Conservation (phyloP, 1,284 basidiomycete genomes). For the Ustilago tritici region DNA sequence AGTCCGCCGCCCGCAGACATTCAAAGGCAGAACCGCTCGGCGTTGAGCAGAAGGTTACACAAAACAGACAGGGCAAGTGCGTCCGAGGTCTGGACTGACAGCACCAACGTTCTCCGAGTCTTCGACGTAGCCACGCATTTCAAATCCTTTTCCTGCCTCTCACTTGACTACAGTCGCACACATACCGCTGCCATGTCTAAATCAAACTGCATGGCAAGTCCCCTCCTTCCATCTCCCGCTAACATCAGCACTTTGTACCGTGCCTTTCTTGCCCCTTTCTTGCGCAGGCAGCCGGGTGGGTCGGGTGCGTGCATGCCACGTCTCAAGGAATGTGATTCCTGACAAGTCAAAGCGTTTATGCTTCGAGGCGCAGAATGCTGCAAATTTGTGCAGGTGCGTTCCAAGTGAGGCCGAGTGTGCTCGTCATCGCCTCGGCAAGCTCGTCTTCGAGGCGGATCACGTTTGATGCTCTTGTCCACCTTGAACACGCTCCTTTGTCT, state of each 20-base stretch:
- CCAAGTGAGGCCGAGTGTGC: too few relatives aligned
- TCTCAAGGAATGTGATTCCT: too few relatives aligned
- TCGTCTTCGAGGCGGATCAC: too few relatives aligned
- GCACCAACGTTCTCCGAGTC: constrained; percentile 18
- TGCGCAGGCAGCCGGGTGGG: too few relatives aligned
- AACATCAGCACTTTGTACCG: too few relatives aligned
- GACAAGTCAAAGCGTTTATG: too few relatives aligned
- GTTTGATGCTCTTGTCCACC: too few relatives aligned
- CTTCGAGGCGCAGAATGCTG: too few relatives aligned
- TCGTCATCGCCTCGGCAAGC: too few relatives aligned
- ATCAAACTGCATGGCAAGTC: constrained; percentile 2
- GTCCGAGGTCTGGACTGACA: constrained; percentile 10
- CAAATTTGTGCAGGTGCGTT: too few relatives aligned
- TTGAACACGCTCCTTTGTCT: too few relatives aligned
- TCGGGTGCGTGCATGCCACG: too few relatives aligned
- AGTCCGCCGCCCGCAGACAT: constrained; percentile 1
- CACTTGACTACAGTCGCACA: background rate
- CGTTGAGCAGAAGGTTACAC: constrained; percentile 2
- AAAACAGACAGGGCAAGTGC: background rate
- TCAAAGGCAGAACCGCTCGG: constrained; percentile 14
- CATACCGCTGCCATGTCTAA: background rate
- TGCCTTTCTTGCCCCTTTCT: background rate
- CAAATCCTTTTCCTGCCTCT: background rate
- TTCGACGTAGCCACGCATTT: constrained; percentile 16
- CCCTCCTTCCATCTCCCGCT: constrained; percentile 1